Evolutionary conservation across 2,329 filamentous ascomycete genomes (phyloP), one percentile per base, ranked within the genome.

Genomic region (Trichocomaceae sp.): DNA sequence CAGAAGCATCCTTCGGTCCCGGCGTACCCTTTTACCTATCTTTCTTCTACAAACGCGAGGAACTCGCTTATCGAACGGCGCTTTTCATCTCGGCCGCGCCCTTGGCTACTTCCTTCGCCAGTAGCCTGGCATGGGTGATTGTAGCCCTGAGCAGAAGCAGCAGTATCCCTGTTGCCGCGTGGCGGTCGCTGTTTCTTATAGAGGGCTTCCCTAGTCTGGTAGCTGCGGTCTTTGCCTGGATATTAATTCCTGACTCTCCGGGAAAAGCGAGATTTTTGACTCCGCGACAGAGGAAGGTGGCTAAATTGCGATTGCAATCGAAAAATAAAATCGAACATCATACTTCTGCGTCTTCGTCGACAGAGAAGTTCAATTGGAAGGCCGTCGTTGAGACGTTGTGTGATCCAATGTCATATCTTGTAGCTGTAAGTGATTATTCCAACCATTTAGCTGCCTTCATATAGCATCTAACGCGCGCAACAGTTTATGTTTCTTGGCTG

Each of bases 141-240:
- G 80, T 90, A 50, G 83, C 82, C 62, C 63, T 90, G 13, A 88
- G 83, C 50, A 73, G 81, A 47, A 65, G 77, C 50, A 73, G 81
- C 47, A 65, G 77, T 57, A 76, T 81, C 1, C 86, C 86, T 15
- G 84, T 95, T 49, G 87, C 88, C 0, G 83, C 87, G 3, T 95
- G 90, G 90, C 81, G 90, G n/a, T 78, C 91, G 1, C 77, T 95
- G 26, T 95, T 95, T 64, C 78, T 95, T 7, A 62, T 92, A 12
- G 90, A 95, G 69, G 90, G 90, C 1, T 92, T 95, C 57, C 90
- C 90, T 1, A 90, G 87, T 23, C 80, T 95, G 44, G 58, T 95
- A 8, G 81, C 88, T 12, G 85, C 88, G 5, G 82, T 87, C 0
- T 77, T 85, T 59, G 87, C 88, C 12, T 95, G 84, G 85, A 76